Evolutionary conservation across 78 protist genomes (phyloP), one percentile per base, ranked within the genome.

Genomic region (Mastigamoeba balamuthi): DNA sequence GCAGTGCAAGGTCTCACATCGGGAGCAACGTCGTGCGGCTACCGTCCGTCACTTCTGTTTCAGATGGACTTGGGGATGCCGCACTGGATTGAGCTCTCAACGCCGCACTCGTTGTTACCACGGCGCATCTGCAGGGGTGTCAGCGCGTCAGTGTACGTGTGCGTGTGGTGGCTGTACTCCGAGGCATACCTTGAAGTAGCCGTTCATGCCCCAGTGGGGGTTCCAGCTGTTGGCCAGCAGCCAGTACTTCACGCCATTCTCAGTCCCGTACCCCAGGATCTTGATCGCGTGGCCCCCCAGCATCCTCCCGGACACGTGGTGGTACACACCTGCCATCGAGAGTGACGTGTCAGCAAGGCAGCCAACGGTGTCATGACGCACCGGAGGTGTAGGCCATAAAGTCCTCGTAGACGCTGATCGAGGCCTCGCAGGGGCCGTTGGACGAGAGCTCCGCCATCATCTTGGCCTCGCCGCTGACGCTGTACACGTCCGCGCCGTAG

Each of bases 111-210:
- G 58, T 48, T 48, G 17, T 48, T 17, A 17, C 58, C 58, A 48
- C 58, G 58, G 58, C n/a, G n/a, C n/a, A n/a, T n/a, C n/a, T n/a
- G n/a, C n/a, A n/a, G n/a, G n/a, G n/a, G n/a, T n/a, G n/a, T n/a
- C n/a, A n/a, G n/a, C n/a, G n/a, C n/a, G 33, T 25, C n/a, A n/a
- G n/a, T n/a, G n/a, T n/a, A n/a, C n/a, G n/a, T n/a, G n/a, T n/a
- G n/a, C n/a, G n/a, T n/a, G n/a, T n/a, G n/a, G n/a, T n/a, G n/a
- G n/a, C n/a, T n/a, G n/a, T n/a, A n/a, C n/a, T n/a, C n/a, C n/a
- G n/a, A n/a, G n/a, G n/a, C n/a, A n/a, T 48, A 85, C 65, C 35
- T 75, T 40, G 76, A 80, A 73, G 85, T 52, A 85, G 29, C 92
- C 92, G 17, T 44, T 48, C 72, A 27, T 58, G 42, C 92, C 92